Base-by-base conservation (phyloP, 495 filamentous ascomycete species). In the Penicillium lagena region DNA sequence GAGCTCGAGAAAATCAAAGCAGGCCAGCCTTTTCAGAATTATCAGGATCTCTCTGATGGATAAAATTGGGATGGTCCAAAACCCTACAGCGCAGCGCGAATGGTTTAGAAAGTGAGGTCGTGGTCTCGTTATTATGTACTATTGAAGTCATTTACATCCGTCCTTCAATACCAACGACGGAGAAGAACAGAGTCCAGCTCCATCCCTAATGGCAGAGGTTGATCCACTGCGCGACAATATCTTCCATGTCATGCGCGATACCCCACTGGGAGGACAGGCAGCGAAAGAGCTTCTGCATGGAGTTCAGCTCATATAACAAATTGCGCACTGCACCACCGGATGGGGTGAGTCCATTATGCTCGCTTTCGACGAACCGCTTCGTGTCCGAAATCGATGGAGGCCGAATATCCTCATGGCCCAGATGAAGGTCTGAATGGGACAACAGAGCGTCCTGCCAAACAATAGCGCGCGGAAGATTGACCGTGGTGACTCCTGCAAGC, bases 221-320 rank as follows among this genome's bases (percentile, higher is more conserved):
- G 47, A 72, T 75, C 72, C 72, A 75, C 37, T 65, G 54, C 8
- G 69, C 60, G 35, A 73, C 45, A 35, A 73, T 64, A 34, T 71
- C 63, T 39, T 68, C 70, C 72, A 75, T 75, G 42, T 75, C 69
- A 54, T 64, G 62, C 13, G 72, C 72, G 44, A 75, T 64, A 0
- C 71, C 70, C 71, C 71, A 75, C 44, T 75, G 71, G 3, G 64
- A 66, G 12, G 56, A 63, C 4, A 75, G 50, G 42, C 71, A 73
- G 12, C 69, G 60, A 43, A 75, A 73, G 4, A 75, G 54, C 48
- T 73, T 75, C 49, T 72, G 71, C 56, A 73, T 71, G 12, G 68
- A 71, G 42, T 73, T 73, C 43, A 75, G 54, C 43, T 75, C 71
- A 52, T 75, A 75, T 10, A 73, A 46, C 17, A 75, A 47, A 50